Conservation (phyloP, 106 monocot species). For the Dendrobium nobile region DNA sequence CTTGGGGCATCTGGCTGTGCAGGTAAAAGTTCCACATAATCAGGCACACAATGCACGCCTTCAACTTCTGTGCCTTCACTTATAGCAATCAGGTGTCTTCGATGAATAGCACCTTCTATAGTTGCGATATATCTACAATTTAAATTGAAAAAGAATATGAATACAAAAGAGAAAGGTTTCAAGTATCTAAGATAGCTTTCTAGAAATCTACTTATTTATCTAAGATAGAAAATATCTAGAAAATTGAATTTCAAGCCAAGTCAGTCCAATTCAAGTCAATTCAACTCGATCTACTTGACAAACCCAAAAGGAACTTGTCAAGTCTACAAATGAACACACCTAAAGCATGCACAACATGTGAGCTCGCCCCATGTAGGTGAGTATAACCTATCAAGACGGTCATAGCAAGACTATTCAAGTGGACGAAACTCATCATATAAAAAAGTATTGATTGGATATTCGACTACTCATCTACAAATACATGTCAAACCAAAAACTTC, state of each 20-base stretch:
- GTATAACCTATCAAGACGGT: no score
- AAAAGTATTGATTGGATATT: background rate
- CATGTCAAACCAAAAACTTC: background rate
- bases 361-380: no score
- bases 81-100: conserved; percentile 63
- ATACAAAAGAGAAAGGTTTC: background rate
- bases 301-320: background rate
- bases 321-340: no score
- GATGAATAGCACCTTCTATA: conserved; percentile 59
- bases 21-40: conserved; percentile 76
- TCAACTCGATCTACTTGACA: background rate
- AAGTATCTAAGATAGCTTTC: background rate
- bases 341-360: no score
- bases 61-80: conserved; percentile 85
- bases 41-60: conserved; percentile 74
- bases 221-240: no score
- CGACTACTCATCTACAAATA: background rate
- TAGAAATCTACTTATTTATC: background rate
- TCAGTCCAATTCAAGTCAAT: no score
- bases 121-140: conserved; percentile 76
- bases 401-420: no score
- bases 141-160: background rate
- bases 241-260: no score
- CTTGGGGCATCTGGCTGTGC: conserved; percentile 51
- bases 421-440: no score